Evolutionary conservation across 208 protist genomes (phyloP).

Genomic region (Trichomonas vaginalis): DNA sequence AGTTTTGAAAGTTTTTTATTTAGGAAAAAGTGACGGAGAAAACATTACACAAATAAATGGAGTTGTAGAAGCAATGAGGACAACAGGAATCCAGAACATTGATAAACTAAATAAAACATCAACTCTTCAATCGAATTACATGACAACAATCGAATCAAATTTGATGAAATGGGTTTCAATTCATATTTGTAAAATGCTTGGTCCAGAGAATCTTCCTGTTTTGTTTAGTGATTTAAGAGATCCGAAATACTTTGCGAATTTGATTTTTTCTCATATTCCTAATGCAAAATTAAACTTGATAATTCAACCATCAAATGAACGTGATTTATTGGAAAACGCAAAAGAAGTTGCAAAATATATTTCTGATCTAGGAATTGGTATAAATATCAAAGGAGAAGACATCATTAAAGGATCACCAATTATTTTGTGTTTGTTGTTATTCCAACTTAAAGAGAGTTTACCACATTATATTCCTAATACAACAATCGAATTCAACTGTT

Average conservation of each 20-base stretch:
- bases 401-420: background rate
- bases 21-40: background rate
- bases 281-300: background rate
- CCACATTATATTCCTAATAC: background rate
- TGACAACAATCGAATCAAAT: background rate
- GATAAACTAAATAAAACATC: background rate
- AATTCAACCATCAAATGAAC: background rate
- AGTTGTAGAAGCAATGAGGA: background rate
- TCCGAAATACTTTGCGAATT: background rate
- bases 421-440: background rate
- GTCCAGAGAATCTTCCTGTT: background rate
- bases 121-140: background rate
- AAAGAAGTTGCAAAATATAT: background rate
- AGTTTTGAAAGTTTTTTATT: background rate
- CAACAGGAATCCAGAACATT: background rate
- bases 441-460: background rate
- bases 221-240: background rate
- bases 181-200: background rate
- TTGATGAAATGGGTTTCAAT: background rate
- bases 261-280: background rate
- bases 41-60: background rate
- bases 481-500: background rate
- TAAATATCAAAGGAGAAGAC: background rate
- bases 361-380: background rate
- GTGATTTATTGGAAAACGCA: background rate